Evolutionary conservation across 495 filamentous ascomycete species (phyloP), one percentile per base, ranked within the genome.

Genomic region (Cercophora newfieldiana): DNA sequence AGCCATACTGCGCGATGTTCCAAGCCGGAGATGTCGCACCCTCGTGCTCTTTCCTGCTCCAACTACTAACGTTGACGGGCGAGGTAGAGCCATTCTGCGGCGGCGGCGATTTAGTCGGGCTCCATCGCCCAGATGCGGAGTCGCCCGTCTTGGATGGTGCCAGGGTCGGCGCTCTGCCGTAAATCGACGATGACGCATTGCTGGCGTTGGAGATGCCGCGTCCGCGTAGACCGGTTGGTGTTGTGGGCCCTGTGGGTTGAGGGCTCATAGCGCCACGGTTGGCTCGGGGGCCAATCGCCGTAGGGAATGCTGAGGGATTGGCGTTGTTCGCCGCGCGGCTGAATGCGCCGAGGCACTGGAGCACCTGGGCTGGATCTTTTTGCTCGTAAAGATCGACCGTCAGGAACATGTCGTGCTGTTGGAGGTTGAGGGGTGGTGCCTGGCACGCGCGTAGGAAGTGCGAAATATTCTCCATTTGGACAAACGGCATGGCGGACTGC

Each of bases 381-480:
- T 86, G 83, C 77, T 99, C 96, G 81, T 91, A 98, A 51, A 99
- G 87, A 78, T 99, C 96, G 68, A 98, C 96, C 3, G 96, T 99
- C 64, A 97, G 87, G 78, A 99, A 99, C 68, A 94, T 86, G 75
- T 99, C 96, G 80, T 98, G 96, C 3, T 94, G 87, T 30, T 92
- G 93, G 44, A 99, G 85, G 75, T 88, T 91, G 31, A 99, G 82
- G 3, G 96, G 95, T 28, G 90, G 87, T 47, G 83, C 79, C 75
- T 96, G 90, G 78, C 92, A 93, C 57, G 93, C 91, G 69, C 87
- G 88, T 55, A 99, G 88, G 80, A 97, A 99, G 74, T 95, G 91
- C 8, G 94, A 96, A 72, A 99, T 97, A 71, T 99, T 98, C 75
- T 99, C 95, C 95, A 97, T 98, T 78, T 98, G 96, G 31, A 98